A percentile compares a stretch with the other conserved stretches of the same genome.
phyloP scores from a whole-genome alignment of 306 rosid genomes.

The Fragaria ananassa region DNA sequence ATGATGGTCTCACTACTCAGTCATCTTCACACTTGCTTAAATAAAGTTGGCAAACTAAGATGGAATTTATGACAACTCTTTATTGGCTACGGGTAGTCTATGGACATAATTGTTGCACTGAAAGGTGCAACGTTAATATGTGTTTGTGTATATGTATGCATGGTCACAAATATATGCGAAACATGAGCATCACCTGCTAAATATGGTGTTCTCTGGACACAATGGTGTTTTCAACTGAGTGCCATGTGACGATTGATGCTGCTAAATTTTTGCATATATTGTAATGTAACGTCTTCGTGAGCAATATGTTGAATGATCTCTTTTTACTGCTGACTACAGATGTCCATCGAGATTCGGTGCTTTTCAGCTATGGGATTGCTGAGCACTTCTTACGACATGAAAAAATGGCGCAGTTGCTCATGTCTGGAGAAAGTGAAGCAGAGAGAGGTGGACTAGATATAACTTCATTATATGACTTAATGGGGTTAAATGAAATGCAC shows the following conservation, averaged over 20 bases:
- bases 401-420: conserved; percentile 51
- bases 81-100: background rate
- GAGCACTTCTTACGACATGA: conserved; percentile 60
- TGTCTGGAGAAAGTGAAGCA: conserved; percentile 48
- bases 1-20: background rate
- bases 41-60: background rate
- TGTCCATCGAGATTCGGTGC: conserved; percentile 40
- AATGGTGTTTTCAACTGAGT: background rate
- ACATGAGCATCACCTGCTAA: background rate
- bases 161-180: background rate
- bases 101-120: background rate
- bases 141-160: background rate
- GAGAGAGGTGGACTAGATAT: conserved; percentile 37
- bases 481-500: conserved; percentile 43
- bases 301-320: conserved; percentile 6
- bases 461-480: conserved; percentile 45
- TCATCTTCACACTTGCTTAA: background rate
- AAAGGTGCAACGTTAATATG: background rate
- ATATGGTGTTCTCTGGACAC: background rate
- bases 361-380: conserved; percentile 57
- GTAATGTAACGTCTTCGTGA: background rate
- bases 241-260: background rate
- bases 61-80: background rate
- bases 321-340: conserved; percentile 43
- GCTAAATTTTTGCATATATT: background rate